phyloP scores from a whole-genome alignment of 352 stramenopile species.

The Phytophthora constricta region DNA sequence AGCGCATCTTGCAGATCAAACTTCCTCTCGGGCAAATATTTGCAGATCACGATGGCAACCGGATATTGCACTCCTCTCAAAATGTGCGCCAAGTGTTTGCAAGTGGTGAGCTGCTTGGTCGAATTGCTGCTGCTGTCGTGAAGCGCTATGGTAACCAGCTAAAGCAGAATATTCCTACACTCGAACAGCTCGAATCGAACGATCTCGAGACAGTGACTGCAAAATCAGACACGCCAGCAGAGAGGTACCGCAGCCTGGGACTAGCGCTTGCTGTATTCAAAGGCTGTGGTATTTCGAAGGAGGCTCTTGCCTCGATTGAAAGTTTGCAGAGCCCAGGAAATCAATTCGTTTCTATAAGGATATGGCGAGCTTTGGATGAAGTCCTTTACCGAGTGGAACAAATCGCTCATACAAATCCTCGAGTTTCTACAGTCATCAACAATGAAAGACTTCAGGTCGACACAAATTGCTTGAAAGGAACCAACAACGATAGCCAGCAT shows the following conservation, averaged over 20 bases:
- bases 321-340: conserved; percentile 14
- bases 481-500: background rate
- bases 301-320: conserved; percentile 16
- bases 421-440: background rate
- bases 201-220: background rate
- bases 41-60: background rate
- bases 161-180: background rate
- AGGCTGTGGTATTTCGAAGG: conserved; percentile 13
- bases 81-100: conserved; percentile 31
- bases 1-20: conserved; percentile 15
- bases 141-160: conserved; percentile 11
- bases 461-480: no score
- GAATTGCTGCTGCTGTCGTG: conserved; percentile 36
- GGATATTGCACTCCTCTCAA: conserved; percentile 7
- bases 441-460: no score
- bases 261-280: conserved; percentile 25
- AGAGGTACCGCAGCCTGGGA: conserved; percentile 22
- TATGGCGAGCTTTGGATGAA: conserved; percentile 28
- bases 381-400: conserved; percentile 7
- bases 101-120: conserved; percentile 46
- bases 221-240: conserved; percentile 11
- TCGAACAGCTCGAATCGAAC: background rate
- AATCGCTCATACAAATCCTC: background rate
- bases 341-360: background rate
- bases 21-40: conserved; percentile 29